phyloP scores from a whole-genome alignment of 2,329 filamentous ascomycete genomes.

The Penicillium sp. region DNA sequence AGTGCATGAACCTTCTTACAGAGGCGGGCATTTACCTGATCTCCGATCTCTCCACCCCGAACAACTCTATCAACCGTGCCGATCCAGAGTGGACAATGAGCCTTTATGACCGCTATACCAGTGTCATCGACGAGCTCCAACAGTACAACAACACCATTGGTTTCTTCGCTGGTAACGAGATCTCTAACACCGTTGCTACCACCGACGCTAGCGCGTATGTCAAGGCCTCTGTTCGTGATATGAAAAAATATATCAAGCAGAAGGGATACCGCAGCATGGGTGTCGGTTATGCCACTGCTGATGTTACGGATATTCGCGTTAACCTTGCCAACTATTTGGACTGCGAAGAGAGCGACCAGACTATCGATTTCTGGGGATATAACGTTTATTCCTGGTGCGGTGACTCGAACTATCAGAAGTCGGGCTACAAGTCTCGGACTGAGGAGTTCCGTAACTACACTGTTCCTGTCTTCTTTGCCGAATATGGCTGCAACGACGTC shows the following conservation, averaged over 20 bases:
- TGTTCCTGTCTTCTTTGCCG: conserved; percentile 93
- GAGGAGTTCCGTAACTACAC: conserved; percentile 84
- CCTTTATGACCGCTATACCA: conserved; percentile 77
- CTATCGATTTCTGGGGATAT: conserved; percentile 97
- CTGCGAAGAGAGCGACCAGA: conserved; percentile 66
- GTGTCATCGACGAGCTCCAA: conserved; percentile 76
- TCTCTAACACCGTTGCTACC: conserved; percentile 83
- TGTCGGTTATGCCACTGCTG: conserved; percentile 92
- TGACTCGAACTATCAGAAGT: conserved; percentile 71
- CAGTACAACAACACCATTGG: conserved; percentile 87
- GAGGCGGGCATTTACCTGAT: conserved; percentile 91
- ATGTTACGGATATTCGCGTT: conserved; percentile 80
- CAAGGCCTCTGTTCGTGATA: conserved; percentile 93
- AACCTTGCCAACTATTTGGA: conserved; percentile 90
- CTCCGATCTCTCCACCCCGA: conserved; percentile 82
- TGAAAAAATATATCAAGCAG: conserved; percentile 83
- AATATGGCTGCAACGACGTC: conserved; percentile 88
- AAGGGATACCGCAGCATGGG: conserved; percentile 76
- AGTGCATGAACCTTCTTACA: conserved; percentile 80
- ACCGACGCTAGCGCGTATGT: conserved; percentile 87
- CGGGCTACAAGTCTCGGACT: conserved; percentile 79
- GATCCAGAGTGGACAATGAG: conserved; percentile 74
- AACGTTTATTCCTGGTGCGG: conserved; percentile 99
- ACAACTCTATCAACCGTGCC: conserved; percentile 80
- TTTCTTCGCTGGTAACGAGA: conserved; percentile 97